Conservation (phyloP, 140 eudicot genomes). For the Ambrosia hybrid region DNA sequence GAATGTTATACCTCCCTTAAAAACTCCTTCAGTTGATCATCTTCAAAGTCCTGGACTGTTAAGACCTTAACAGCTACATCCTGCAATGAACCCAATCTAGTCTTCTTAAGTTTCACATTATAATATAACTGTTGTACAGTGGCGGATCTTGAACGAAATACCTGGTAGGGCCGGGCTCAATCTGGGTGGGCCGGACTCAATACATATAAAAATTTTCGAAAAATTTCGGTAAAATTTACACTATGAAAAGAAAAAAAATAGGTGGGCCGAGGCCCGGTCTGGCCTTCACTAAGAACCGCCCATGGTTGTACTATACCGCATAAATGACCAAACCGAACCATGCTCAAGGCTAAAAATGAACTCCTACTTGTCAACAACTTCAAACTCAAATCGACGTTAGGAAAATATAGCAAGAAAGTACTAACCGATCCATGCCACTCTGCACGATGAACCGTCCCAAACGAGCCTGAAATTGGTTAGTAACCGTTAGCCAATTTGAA, state of each 20-base stretch:
- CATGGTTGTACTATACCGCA: not conserved
- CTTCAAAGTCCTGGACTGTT: conserved; percentile 81
- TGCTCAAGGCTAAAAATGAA: not conserved
- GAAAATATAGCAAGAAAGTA: conserved; percentile 5
- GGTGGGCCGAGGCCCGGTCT: too few relatives aligned
- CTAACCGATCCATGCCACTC: conserved; percentile 99
- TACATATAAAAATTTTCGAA: too few relatives aligned
- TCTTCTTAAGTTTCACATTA: not conserved
- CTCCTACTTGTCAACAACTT: not conserved
- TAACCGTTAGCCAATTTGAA: conserved; percentile 14
- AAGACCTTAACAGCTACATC: conserved; percentile 97
- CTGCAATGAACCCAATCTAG: conserved; percentile 32
- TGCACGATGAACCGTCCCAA: conserved; percentile 98
- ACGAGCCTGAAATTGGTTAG: conserved; percentile 58
- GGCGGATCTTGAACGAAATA: too few relatives aligned
- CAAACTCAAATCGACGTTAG: not conserved
- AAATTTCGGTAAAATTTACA: too few relatives aligned
- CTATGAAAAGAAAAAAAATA: too few relatives aligned
- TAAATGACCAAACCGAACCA: not conserved
- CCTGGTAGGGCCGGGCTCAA: too few relatives aligned
- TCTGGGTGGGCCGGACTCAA: too few relatives aligned
- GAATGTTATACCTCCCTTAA: conserved; percentile 70
- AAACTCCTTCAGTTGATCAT: conserved; percentile 88
- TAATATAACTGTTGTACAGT: too few relatives aligned
- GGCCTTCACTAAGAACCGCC: too few relatives aligned